Evolutionary conservation across 768 basidiomycete genomes (phyloP), one percentile per base, ranked within the genome.

Genomic region (Kwoniella sp.): DNA sequence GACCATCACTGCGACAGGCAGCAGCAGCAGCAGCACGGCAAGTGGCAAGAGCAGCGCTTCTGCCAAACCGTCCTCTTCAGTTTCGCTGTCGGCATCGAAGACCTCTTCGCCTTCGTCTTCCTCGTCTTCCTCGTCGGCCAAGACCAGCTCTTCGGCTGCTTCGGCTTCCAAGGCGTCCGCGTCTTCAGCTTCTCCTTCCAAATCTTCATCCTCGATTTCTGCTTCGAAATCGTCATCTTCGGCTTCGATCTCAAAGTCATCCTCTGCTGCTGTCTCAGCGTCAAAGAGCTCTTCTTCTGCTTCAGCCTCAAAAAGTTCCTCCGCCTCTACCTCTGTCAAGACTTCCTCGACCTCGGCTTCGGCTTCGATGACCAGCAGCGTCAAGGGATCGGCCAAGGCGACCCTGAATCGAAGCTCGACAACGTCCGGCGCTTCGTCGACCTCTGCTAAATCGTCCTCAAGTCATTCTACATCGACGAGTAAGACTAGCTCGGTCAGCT

Each of bases 261-360:
- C 29, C 30, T 41, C 56, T 13, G 41, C 58, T 28, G 47, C 58
- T 28, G 12, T 41, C 13, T 58, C 58, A 15, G 29, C 26, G 11
- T 22, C 58, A 12, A 55, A 22, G 7, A 34, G 28, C 45, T 26
- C 58, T 59, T 26, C 58, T 48, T 9, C 45, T 7, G 13, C 20
- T 48, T 50, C 58, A 13, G 41, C 58, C 23, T 57, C 56, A 2
- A 45, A 55, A 31, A 22, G 5, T 29, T 30, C 54, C 34, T 57
- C 58, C 13, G 58, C 28, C 48, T 31, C 58, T 12, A 11, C 41
- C 26, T 45, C 26, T 20, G 38, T 34, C 50, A 45, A 54, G 26
- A 25, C 56, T 26, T 50, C 60, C 25, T 65, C 70, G 4, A 54
- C 47, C 28, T 62, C 61, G 23, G 56, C 55, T 54, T 67, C 66